Conservation (phyloP, 2,329 filamentous ascomycete genomes). For the Curvularia eragrostidis region DNA sequence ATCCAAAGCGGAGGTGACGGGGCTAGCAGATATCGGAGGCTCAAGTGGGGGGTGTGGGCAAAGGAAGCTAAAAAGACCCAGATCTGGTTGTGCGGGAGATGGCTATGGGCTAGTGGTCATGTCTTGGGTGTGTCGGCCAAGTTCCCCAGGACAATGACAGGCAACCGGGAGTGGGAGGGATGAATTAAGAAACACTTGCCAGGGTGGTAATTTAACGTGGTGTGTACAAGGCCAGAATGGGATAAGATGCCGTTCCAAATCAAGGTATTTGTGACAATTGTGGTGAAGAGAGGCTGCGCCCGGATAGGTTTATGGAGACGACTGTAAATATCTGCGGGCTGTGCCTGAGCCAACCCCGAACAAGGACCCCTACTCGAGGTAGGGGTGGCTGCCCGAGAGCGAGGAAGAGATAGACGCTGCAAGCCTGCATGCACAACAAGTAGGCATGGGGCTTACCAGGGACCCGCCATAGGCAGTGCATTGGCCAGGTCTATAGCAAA, state of each 20-base stretch:
- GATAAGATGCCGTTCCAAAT: conserved; percentile 45
- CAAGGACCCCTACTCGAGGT: conserved; percentile 27
- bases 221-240: conserved; percentile 35
- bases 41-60: conserved; percentile 40
- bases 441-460: conserved; percentile 30
- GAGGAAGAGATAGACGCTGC: conserved; percentile 38
- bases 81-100: conserved; percentile 43
- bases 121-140: conserved; percentile 38
- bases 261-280: conserved; percentile 40
- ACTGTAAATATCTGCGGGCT: conserved; percentile 50
- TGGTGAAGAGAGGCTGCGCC: conserved; percentile 42
- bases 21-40: conserved; percentile 42
- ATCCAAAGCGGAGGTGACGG: conserved; percentile 32
- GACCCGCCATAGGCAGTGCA: conserved; percentile 38
- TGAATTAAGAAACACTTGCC: conserved; percentile 40
- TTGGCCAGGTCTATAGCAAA: conserved; percentile 31
- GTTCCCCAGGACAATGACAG: conserved; percentile 37
- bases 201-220: conserved; percentile 35
- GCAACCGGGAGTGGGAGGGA: conserved; percentile 36
- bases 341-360: conserved; percentile 45
- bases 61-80: conserved; percentile 38
- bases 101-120: conserved; percentile 42
- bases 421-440: conserved; percentile 38
- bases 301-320: conserved; percentile 34
- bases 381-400: conserved; percentile 21